Conservation (phyloP, 75 land plant genomes). For the Pseudotsuga menziesii region DNA sequence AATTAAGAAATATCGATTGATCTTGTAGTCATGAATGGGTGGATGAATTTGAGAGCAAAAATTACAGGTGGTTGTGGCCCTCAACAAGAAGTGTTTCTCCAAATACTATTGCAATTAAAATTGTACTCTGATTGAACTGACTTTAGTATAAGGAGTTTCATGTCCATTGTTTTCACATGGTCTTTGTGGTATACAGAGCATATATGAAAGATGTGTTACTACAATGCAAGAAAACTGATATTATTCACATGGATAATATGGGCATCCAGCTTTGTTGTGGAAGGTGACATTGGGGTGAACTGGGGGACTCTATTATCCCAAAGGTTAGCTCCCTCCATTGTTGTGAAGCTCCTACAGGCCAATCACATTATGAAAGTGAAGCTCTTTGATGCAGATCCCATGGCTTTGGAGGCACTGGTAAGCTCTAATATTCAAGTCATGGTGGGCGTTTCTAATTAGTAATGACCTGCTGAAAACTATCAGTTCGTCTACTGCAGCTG, state of each 20-base stretch:
- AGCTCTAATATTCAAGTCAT: constrained; percentile 64
- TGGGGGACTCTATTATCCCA: constrained; percentile 64
- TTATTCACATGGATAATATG: neutral
- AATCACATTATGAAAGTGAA: constrained; percentile 64
- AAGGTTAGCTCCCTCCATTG: constrained; percentile 29
- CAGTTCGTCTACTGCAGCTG: constrained; percentile 13
- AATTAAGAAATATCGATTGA: no score
- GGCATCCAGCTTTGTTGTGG: neutral
- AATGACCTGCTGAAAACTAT: constrained; percentile 44
- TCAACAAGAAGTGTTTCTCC: no score
- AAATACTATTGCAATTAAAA: no score
- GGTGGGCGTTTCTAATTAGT: constrained; percentile 75
- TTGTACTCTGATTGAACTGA: no score
- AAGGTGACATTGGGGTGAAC: constrained; percentile 55
- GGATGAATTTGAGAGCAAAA: no score
- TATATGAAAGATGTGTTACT: neutral
- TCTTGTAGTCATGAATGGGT: no score
- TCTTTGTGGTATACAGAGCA: neutral
- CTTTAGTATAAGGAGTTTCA: no score
- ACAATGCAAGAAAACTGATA: constrained; percentile 3
- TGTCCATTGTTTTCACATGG: neutral
- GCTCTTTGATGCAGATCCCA: constrained; percentile 61
- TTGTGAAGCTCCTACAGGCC: constrained; percentile 47
- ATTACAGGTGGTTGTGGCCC: no score
- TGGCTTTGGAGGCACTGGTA: constrained; percentile 42